These are phyloP conservation scores for Plenodomus lindquistii DNA, from an alignment of 2,329 filamentous ascomycete genomes.

Conservation along the genomic window DNA sequence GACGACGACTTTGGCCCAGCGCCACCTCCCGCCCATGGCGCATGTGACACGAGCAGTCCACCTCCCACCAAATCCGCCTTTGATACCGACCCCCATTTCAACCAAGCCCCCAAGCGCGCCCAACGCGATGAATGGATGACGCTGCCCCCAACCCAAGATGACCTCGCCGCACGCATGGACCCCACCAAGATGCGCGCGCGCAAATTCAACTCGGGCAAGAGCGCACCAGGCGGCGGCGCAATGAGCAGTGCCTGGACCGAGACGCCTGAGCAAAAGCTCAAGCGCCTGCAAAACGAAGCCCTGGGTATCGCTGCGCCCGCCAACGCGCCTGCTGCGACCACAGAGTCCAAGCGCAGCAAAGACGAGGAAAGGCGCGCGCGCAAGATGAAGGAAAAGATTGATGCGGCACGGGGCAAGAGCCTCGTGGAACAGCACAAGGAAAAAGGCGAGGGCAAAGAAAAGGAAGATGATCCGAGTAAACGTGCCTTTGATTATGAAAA, in stretches of 20 bases:
- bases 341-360: conserved; percentile 40
- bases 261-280: conserved; percentile 84
- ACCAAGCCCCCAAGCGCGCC: conserved; percentile 48
- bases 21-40: conserved; percentile 41
- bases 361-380: conserved; percentile 52
- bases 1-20: conserved; percentile 54
- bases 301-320: conserved; percentile 66
- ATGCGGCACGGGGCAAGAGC: conserved; percentile 49
- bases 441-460: conserved; percentile 61
- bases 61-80: conserved; percentile 32
- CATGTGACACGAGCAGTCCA: conserved; percentile 4
- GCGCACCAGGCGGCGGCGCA: conserved; percentile 53
- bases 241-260: conserved; percentile 81
- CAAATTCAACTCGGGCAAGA: conserved; percentile 76
- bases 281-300: conserved; percentile 78
- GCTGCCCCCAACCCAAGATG: conserved; percentile 54
- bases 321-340: conserved; percentile 23
- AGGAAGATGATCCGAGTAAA: conserved; percentile 85
- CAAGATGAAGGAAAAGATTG: conserved; percentile 61
- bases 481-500: conserved; percentile 89
- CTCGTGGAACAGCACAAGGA: conserved; percentile 53
- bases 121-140: conserved; percentile 73
- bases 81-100: conserved; percentile 36
- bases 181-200: conserved; percentile 81
- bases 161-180: conserved; percentile 66